Evolutionary conservation across 495 filamentous ascomycete genomes (phyloP), one percentile per base, ranked within the genome.

Genomic region (Aspergillus kassunensis): DNA sequence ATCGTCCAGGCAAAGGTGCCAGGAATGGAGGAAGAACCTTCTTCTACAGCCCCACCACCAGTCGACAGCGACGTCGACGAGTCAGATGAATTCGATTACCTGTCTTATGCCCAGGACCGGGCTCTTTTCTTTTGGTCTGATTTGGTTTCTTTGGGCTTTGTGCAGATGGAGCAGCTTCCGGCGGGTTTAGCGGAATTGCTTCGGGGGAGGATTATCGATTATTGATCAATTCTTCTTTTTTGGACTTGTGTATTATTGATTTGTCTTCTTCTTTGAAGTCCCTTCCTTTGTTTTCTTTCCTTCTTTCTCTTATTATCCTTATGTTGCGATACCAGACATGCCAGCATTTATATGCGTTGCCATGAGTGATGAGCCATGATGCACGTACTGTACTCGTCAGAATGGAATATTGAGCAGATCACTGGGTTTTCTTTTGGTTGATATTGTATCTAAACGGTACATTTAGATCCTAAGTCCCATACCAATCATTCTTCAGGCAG

Each of bases 111-210:
- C 12, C 89, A 95, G 69, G 88, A 97, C 60, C 78, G 93, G 11
- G 95, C 90, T 2, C 69, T 90, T 70, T 88, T 97, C 69, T 95
- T 97, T 71, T 91, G 91, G 86, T 89, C 90, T 6, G 95, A 99
- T 68, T 79, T 88, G 51, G 64, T 97, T 31, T 63, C 72, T 13
- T 48, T 96, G 63, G 88, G 88, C 0, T 65, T 96, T 35, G 72
- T 92, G 29, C 76, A 72, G 56, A 68, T 72, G 51, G 86, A 91
- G 34, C 88, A 96, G 33, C 67, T 97, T 58, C 90, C 89, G n/a
- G n/a, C 0, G 72, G 74, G 54, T 71, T 74, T 91, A 51, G 65
- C 75, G 45, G 66, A 65, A 43, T 77, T 75, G 60, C 50, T 90
- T 50, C 88, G 88, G 34, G 44, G 56, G 10, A 65, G 70, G 68